Percentiles rank a stretch among this genome's conserved stretches.
phyloP scores from a whole-genome alignment of 192 early-diverging fungal genomes.

The Coemansia sp. region DNA sequence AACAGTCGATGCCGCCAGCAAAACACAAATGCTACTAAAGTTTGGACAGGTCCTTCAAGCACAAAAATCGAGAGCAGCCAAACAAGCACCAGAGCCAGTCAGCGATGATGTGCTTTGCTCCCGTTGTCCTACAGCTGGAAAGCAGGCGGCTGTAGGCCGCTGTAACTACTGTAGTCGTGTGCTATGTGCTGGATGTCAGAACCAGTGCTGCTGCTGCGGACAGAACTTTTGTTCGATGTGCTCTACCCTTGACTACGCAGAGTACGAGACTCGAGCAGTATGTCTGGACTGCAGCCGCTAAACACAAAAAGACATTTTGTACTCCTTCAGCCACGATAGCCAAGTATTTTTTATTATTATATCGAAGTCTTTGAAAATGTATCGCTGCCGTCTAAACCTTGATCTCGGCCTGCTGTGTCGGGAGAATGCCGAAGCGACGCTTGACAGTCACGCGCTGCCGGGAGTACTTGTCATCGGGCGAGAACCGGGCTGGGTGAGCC shows the following conservation, averaged over 20 bases:
- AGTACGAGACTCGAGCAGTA: constrained; percentile 40
- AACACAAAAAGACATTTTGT: background rate
- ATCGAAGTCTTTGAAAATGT: background rate
- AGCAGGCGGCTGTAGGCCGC: background rate
- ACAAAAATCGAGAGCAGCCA: constrained; percentile 10
- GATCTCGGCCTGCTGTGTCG: constrained; percentile 61
- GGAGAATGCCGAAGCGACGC: constrained; percentile 88
- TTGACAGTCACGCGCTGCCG: constrained; percentile 96
- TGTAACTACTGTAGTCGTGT: constrained; percentile 33
- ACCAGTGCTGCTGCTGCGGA: constrained; percentile 37
- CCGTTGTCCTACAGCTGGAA: constrained; percentile 24
- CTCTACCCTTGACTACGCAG: constrained; percentile 44
- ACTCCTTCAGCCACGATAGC: background rate
- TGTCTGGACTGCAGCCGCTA: constrained; percentile 47
- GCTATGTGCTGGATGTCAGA: constrained; percentile 28
- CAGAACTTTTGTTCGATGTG: constrained; percentile 39
- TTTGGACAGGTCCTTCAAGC: constrained; percentile 45
- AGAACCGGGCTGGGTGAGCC: constrained; percentile 99
- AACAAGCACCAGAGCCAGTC: background rate
- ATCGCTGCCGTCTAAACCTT: constrained; percentile 17
- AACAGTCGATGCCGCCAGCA: constrained; percentile 12
- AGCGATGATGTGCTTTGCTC: background rate
- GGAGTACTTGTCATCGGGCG: constrained; percentile 98
- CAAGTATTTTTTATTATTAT: background rate
- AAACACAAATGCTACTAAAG: constrained; percentile 42